phyloP scores from a whole-genome alignment of 352 stramenopile genomes.

The Pythium rhizo-oryzae region DNA sequence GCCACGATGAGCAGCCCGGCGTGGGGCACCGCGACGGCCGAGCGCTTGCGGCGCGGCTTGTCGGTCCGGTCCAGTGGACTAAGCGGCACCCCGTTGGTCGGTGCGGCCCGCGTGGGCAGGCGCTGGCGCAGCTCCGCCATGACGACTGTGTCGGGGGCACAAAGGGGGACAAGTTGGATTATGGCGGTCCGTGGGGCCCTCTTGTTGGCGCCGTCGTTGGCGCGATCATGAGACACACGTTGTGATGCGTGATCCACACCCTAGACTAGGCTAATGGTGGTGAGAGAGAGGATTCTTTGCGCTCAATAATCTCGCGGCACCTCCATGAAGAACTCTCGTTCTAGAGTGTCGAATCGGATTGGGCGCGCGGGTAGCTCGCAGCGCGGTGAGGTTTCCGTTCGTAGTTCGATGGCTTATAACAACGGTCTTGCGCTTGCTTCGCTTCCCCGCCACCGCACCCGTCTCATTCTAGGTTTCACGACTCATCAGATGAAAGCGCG shows the following conservation, averaged over 20 bases:
- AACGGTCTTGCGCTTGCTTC: no score
- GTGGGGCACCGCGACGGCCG: constrained; percentile 22
- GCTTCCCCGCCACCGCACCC: no score
- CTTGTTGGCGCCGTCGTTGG: constrained; percentile 1
- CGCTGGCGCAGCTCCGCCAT: constrained; percentile 25
- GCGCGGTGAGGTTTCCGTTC: no score
- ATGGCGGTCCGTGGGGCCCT: background rate
- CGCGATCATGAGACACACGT: background rate
- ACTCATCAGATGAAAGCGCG: background rate
- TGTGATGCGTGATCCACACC: background rate
- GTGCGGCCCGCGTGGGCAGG: background rate
- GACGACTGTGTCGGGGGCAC: background rate
- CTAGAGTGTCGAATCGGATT: no score
- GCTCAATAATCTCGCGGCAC: background rate
- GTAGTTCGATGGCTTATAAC: no score
- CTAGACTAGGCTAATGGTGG: background rate
- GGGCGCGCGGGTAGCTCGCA: no score
- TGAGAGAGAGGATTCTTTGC: no score
- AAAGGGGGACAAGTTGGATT: background rate
- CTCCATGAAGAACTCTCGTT: no score
- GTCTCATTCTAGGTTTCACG: no score
- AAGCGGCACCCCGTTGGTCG: background rate
- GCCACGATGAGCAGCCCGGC: constrained; percentile 33
- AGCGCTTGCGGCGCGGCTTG: constrained; percentile 1
- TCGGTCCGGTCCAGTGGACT: background rate